A percentile compares a stretch with the other conserved stretches of the same genome.
phyloP scores from a whole-genome alignment of 805 yeast species.

The Metschnikowia colocasiae region DNA sequence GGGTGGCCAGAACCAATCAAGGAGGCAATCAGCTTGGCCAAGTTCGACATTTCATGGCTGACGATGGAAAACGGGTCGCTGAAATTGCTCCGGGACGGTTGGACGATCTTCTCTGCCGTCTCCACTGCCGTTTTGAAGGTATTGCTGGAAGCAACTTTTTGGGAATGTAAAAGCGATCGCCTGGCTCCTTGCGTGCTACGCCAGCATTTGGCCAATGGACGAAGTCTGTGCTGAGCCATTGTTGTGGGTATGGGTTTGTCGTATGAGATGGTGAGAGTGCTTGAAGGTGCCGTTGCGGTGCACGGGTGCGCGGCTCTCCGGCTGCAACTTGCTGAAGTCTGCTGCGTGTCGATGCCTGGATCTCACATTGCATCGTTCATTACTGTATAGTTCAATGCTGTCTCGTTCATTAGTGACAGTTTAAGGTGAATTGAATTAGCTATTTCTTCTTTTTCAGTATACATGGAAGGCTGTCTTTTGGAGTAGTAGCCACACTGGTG shows the following conservation, averaged over 20 bases:
- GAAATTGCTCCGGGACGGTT: slow-evolving; percentile 41
- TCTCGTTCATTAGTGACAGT: too few species aligned
- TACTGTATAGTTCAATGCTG: too few species aligned
- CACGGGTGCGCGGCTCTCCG: slow-evolving; percentile 5
- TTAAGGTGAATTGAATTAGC: too few species aligned
- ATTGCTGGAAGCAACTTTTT: slow-evolving; percentile 3
- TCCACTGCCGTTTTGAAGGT: slow-evolving; percentile 55
- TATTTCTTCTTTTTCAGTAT: too few species aligned
- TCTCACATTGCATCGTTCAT: too few species aligned
- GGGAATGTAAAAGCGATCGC: background rate
- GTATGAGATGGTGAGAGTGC: slow-evolving; percentile 1
- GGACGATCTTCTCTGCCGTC: slow-evolving; percentile 71
- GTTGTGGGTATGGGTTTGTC: background rate
- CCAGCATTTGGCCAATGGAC: slow-evolving; percentile 1
- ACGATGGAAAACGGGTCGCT: slow-evolving; percentile 89
- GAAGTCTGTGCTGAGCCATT: slow-evolving; percentile 1
- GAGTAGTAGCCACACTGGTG: too few species aligned
- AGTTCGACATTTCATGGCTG: slow-evolving; percentile 84
- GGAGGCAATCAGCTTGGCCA: slow-evolving; percentile 82
- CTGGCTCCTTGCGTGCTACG: background rate
- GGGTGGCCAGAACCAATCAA: slow-evolving; percentile 94
- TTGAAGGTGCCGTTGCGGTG: slow-evolving; percentile 2
- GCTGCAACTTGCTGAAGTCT: slow-evolving; percentile 4
- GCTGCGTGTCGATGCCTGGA: too few species aligned
- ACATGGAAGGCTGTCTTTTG: too few species aligned